These are phyloP conservation scores for Isatis lusitanica DNA, from an alignment of 441 rosid genomes.

Conservation along the genomic window DNA sequence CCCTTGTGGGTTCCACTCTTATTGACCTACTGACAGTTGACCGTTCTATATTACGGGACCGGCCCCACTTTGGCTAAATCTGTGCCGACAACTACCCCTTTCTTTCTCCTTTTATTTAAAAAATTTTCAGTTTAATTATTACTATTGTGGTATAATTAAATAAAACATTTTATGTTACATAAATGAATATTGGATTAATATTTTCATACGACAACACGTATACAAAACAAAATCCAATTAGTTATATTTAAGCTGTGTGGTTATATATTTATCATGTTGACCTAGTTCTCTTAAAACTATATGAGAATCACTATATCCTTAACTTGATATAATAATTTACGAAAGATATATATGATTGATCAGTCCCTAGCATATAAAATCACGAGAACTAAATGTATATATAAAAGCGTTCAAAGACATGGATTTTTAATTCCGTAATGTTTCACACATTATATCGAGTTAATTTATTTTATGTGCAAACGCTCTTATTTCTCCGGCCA, in stretches of 20 bases:
- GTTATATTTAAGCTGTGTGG: background rate
- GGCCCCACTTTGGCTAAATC: constrained; percentile 32
- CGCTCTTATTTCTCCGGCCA: background rate
- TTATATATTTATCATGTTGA: background rate
- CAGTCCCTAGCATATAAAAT: too few relatives aligned
- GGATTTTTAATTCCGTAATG: background rate
- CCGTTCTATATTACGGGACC: constrained; percentile 34
- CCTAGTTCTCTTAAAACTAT: background rate
- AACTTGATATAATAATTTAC: background rate
- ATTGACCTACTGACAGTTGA: constrained; percentile 50
- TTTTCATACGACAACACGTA: background rate
- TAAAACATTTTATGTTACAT: background rate
- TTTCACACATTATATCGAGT: background rate
- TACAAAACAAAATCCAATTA: background rate
- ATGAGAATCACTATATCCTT: background rate
- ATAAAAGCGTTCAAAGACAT: background rate
- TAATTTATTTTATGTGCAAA: background rate
- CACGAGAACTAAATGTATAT: too few relatives aligned
- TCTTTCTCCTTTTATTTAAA: background rate
- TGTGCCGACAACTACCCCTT: constrained; percentile 50
- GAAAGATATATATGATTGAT: too few relatives aligned
- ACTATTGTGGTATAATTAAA: too few relatives aligned
- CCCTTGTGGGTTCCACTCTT: constrained; percentile 15
- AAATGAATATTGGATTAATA: background rate
- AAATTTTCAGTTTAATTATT: background rate